Base-by-base conservation (phyloP, 345 rosid species). In the Firmiana major region DNA sequence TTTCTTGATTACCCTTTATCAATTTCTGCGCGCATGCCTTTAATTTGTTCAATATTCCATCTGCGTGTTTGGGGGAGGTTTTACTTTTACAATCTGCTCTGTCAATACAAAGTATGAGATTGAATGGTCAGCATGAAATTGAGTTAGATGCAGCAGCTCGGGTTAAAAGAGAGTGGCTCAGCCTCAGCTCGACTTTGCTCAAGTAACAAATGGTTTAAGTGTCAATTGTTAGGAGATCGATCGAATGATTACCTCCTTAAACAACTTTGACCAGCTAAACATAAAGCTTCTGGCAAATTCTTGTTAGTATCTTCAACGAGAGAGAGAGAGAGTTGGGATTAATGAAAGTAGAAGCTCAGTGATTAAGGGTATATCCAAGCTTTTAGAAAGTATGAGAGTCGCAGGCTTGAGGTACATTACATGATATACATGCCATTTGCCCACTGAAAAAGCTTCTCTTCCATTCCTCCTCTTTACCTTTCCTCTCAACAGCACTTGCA, bases 361-460 rank as follows among this genome's bases (percentile, higher is more conserved):
- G 75, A 63, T 43, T 69, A 74, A 28, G 82, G 74, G 84, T 80
- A 87, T 81, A 82, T 86, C 81, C 85, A 79, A 87, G 89, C 90
- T 89, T 89, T 89, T 82, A 82, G 86, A 86, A 86, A 87, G 92
- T 83, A 83, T 38, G 79, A 51, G 65, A 82, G 88, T 63, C 66
- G 85, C 86, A 77, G 86, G 73, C 66, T 87, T 80, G 71, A 81
- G 83, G 84, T 87, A 75, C 87, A 71, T 36, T 78, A 63, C 46
- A 60, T 43, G 40, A 60, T 78, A 62, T 79, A 83, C 83, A 86
- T 87, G 80, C 87, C 84, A 86, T 86, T 86, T 89, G 86, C 85
- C 86, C 73, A 42, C 65, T 73, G 63, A 83, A 83, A 86, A 87
- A 89, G 90, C 77, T 81, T 76, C 82, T 48, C 84, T 84, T 71